A percentile compares a stretch with the other conserved stretches of the same genome.
Evolutionary conservation across 805 yeast genomes (phyloP).

Genomic region (Osmozyma mogii): DNA sequence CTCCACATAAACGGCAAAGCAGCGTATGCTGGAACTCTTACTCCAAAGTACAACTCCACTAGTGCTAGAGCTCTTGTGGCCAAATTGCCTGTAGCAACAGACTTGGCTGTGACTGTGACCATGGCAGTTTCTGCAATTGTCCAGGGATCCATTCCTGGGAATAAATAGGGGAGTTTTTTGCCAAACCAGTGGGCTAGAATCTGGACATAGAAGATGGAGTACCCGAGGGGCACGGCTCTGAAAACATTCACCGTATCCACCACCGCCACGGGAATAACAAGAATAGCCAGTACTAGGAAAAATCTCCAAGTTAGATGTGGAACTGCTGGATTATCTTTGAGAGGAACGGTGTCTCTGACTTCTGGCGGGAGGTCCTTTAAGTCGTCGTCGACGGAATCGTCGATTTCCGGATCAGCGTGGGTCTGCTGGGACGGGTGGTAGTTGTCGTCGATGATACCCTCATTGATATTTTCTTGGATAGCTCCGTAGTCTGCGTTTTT

Average conservation of each 20-base stretch:
- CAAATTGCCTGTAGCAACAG: conserved; percentile 45
- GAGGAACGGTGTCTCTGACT: conserved; percentile 29
- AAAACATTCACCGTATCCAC: conserved; percentile 35
- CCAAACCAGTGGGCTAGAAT: conserved; percentile 42
- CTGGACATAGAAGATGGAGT: conserved; percentile 45
- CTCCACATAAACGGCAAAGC: conserved; percentile 43
- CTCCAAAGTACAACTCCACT: conserved; percentile 37
- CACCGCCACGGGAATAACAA: conserved; percentile 36
- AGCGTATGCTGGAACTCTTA: conserved; percentile 18
- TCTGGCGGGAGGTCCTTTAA: conserved; percentile 21
- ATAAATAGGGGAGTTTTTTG: conserved; percentile 33
- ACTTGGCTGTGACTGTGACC: conserved; percentile 44
- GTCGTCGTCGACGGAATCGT: too few species aligned
- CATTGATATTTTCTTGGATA: too few species aligned
- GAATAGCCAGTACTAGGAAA: conserved; percentile 24
- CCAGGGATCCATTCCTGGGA: conserved; percentile 57
- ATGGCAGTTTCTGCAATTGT: conserved; percentile 46
- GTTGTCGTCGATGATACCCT: too few species aligned
- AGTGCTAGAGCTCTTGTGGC: conserved; percentile 42
- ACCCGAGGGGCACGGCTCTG: conserved; percentile 41
- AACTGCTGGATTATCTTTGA: conserved; percentile 31
- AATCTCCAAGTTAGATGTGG: conserved; percentile 32
- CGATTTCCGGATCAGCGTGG: too few species aligned
- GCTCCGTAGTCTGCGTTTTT: too few species aligned
- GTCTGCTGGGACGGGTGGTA: too few species aligned